Percentiles rank a stretch among this genome's conserved stretches.
Conservation (phyloP, 352 stramenopile genomes). For the Thraustochytrium striatum region DNA sequence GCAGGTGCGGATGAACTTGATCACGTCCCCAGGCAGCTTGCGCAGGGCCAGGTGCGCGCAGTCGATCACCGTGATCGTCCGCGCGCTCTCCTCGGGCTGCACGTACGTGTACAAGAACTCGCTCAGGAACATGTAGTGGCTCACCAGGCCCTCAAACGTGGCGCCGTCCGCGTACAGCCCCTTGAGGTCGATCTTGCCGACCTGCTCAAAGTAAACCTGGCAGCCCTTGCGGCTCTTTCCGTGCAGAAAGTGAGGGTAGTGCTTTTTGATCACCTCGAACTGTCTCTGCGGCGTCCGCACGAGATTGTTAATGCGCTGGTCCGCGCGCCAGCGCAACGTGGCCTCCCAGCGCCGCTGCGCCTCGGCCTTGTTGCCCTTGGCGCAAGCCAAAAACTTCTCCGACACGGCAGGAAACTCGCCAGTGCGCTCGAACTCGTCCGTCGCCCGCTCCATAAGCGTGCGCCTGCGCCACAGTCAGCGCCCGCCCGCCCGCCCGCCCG, state of each 20-base stretch:
- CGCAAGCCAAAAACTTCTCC: not conserved
- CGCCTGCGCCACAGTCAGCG: not conserved
- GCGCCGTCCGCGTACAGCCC: not conserved
- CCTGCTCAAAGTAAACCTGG: constrained; percentile 26
- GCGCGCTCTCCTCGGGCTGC: not conserved
- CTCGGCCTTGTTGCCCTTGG: not conserved
- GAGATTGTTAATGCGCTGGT: not conserved
- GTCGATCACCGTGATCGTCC: constrained; percentile 30
- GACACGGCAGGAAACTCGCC: not conserved
- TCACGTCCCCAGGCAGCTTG: not conserved
- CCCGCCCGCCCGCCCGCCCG: too few relatives aligned
- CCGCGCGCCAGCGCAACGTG: not conserved
- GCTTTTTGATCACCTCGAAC: constrained; percentile 24
- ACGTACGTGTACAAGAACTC: constrained; percentile 37
- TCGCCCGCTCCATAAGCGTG: constrained; percentile 4
- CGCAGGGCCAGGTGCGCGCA: not conserved
- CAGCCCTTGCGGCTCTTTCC: not conserved
- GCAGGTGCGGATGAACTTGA: not conserved
- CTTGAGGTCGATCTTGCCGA: constrained; percentile 28
- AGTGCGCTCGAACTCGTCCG: not conserved
- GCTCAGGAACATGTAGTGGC: constrained; percentile 35
- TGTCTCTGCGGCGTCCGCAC: not conserved
- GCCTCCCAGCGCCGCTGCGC: not conserved
- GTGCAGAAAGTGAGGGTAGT: constrained; percentile 18
- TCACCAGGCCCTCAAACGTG: constrained; percentile 11